Evolutionary conservation across 2,329 filamentous ascomycete species (phyloP).

Genomic region (Escovopsis sp.): DNA sequence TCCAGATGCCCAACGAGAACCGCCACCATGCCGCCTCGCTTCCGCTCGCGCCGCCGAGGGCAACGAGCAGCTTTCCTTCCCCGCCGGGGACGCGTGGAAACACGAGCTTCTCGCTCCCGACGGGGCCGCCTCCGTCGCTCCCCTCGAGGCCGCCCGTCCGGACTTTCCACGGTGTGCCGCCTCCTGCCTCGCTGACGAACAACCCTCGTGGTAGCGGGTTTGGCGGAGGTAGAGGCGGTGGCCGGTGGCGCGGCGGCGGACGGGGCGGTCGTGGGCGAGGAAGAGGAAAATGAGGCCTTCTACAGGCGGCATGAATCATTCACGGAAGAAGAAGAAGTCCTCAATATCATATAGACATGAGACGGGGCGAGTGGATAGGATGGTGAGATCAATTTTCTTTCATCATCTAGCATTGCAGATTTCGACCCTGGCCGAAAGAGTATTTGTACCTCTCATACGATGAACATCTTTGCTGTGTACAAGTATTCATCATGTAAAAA

Average conservation of each 20-base stretch:
- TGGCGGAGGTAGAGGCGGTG: constrained; percentile 2
- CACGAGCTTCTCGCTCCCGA: constrained; percentile 4
- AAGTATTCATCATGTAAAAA: no score
- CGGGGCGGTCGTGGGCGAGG: constrained; percentile 11
- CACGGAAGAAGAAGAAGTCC: no score
- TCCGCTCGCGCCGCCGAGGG: no score
- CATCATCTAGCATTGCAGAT: no score
- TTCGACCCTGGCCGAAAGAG: no score
- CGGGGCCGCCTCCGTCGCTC: constrained; percentile 12
- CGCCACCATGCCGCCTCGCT: constrained; percentile 4
- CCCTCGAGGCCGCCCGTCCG: constrained; percentile 17
- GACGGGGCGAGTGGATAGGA: background rate
- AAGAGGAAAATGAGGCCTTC: constrained; percentile 10
- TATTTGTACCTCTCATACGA: no score
- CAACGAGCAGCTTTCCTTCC: constrained; percentile 11
- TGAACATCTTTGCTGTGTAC: no score
- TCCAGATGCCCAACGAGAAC: constrained; percentile 21
- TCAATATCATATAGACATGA: no score
- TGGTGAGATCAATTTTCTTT: no score
- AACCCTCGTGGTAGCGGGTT: background rate
- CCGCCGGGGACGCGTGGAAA: constrained; percentile 11
- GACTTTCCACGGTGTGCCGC: constrained; percentile 16
- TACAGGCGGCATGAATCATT: no score
- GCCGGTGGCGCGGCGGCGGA: constrained; percentile 10
- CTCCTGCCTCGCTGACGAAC: constrained; percentile 10